A percentile compares a stretch with the other conserved stretches of the same genome.
These are phyloP conservation scores for Taxillus chinensis DNA, from an alignment of 164 flowering plant species.

Conservation along the genomic window DNA sequence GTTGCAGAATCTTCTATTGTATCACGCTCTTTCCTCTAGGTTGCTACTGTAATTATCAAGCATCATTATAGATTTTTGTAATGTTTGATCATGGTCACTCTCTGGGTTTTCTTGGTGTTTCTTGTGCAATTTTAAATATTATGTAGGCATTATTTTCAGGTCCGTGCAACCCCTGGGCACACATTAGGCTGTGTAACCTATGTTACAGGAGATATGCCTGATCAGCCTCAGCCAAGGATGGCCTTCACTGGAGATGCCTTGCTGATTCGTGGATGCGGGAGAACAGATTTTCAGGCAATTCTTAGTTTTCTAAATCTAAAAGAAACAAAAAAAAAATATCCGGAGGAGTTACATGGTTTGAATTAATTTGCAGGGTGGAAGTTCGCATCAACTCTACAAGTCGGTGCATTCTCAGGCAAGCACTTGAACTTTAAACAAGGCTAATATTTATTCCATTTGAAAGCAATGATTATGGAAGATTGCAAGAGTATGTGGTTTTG, in stretches of 20 bases:
- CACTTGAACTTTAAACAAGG: constrained; percentile 3
- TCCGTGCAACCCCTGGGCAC: constrained; percentile 94
- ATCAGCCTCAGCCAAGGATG: constrained; percentile 85
- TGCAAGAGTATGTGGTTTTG: background rate
- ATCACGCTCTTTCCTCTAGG: too few species aligned
- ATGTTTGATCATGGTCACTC: too few species aligned
- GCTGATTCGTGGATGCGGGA: constrained; percentile 91
- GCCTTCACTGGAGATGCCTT: constrained; percentile 96
- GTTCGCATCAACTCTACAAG: constrained; percentile 65
- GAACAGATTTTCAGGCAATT: constrained; percentile 86
- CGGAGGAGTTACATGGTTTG: background rate
- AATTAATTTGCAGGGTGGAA: constrained; percentile 61
- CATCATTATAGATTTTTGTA: too few species aligned
- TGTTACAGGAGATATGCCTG: constrained; percentile 83
- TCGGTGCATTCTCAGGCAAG: constrained; percentile 94
- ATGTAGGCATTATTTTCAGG: constrained; percentile 29
- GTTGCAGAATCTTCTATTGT: too few species aligned
- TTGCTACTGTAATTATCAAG: too few species aligned
- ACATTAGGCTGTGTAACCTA: constrained; percentile 91
- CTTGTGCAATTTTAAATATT: too few species aligned
- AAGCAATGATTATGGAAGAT: background rate
- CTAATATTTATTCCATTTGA: background rate
- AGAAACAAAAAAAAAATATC: background rate
- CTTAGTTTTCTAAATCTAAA: background rate
- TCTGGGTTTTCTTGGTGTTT: too few species aligned